Base-by-base conservation (phyloP, 441 rosid species). In the Euphorbia celastroides region DNA sequence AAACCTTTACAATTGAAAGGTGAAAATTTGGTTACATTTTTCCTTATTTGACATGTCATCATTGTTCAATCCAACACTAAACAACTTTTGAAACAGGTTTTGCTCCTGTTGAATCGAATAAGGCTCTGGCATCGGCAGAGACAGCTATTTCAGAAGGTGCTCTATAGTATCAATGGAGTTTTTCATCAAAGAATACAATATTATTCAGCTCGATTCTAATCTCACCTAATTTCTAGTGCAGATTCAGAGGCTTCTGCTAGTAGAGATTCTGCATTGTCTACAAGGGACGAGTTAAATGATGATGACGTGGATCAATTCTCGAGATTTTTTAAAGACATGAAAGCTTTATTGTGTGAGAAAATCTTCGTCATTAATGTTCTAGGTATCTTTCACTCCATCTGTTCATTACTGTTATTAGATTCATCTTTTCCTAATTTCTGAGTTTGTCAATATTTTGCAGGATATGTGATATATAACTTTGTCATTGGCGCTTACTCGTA, bases 401-500 rank as follows among this genome's bases (percentile, higher is more conserved):
- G 27, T 8, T 2, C 23, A 54, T 48, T 17, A 27, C 48, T 57
- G 38, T 41, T 9, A 7, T 7, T 10, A 9, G 50, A 44, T 14
- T 14, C n/a, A 2, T 19, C 50, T 12, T 44, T 44, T 44, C 50
- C 17, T 44, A 44, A 44, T 1, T 44, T 44, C 50, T 9, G 50
- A 44, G 50, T 44, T 44, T 44, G 50, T 44, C 50, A 1, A 44
- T 60, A 7, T 13, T 68, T 68, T 65, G 65, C 88, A 93, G 99
- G 99, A 58, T 84, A 88, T 70, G 72, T 87, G 52, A 84, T 87
- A 30, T 94, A 94, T 84, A 94, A 77, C 77, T 94, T 92, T 57
- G 99, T 94, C 73, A 60, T 94, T 65, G 98, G 99, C 52, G 98
- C 99, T 64, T 94, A 94, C 80, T 92, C 98, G 16, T 94, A 89